These are phyloP conservation scores for Ceratocystiopsis minuta DNA, from an alignment of 2,329 filamentous ascomycete genomes.

Conservation along the genomic window DNA sequence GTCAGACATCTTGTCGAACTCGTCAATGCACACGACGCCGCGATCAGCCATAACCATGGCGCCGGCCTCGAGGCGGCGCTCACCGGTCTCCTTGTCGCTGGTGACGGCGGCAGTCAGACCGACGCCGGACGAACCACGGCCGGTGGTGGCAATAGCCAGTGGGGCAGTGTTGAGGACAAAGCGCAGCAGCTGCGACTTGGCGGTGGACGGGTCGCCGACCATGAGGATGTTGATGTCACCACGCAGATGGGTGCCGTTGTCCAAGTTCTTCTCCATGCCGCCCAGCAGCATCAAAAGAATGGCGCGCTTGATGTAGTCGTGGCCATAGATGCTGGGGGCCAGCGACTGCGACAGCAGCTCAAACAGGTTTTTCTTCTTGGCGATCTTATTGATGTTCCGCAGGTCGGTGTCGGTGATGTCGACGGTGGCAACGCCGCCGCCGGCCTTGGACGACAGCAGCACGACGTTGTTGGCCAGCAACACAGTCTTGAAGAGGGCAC, in stretches of 20 bases:
- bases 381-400: constrained; percentile 93
- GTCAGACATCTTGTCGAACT: constrained; percentile 99
- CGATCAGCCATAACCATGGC: constrained; percentile 97
- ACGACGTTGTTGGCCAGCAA: constrained; percentile 92
- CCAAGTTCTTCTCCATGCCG: constrained; percentile 95
- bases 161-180: constrained; percentile 96
- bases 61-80: constrained; percentile 84
- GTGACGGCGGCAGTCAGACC: constrained; percentile 96
- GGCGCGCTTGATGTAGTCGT: constrained; percentile 95
- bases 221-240: constrained; percentile 99
- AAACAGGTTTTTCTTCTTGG: constrained; percentile 88
- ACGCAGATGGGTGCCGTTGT: constrained; percentile 92
- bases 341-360: constrained; percentile 85
- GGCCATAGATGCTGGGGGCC: constrained; percentile 89
- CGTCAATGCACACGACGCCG: constrained; percentile 95
- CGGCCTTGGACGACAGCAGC: constrained; percentile 85
- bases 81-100: constrained; percentile 91
- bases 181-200: constrained; percentile 91
- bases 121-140: constrained; percentile 89
- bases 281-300: constrained; percentile 88
- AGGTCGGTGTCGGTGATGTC: constrained; percentile 93
- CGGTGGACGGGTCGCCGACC: constrained; percentile 96
- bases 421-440: constrained; percentile 79
- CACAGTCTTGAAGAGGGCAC: constrained; percentile 84
- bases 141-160: constrained; percentile 89